Evolutionary conservation across 129 eudicot genomes (phyloP).

Genomic region (Tagetes erecta): DNA sequence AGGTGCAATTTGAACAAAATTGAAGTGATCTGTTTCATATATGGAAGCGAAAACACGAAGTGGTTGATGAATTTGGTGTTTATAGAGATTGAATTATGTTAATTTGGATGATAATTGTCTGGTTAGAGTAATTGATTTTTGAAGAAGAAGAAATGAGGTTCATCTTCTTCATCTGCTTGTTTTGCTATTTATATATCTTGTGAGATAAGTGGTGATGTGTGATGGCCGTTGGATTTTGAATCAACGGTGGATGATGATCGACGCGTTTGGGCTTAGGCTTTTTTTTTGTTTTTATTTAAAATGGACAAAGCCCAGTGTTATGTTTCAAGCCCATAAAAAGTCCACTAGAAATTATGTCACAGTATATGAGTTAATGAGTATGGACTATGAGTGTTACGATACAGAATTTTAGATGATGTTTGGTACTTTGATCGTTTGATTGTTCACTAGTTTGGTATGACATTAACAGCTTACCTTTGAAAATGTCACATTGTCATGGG

Average conservation of each 20-base stretch:
- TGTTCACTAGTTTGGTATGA: no score
- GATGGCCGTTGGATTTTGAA: constrained; percentile 36
- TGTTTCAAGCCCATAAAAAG: background rate
- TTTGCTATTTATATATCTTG: constrained; percentile 26
- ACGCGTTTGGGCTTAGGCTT: constrained; percentile 23
- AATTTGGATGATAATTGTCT: background rate
- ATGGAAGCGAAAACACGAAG: no score
- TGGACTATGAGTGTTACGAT: no score
- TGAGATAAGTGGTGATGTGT: constrained; percentile 36
- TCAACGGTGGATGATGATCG: constrained; percentile 32
- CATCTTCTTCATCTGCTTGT: constrained; percentile 6
- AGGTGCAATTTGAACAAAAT: background rate
- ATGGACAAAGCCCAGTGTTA: background rate
- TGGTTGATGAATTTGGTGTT: background rate
- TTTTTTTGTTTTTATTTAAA: no score
- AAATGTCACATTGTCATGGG: no score
- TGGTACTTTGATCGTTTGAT: no score
- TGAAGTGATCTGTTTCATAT: no score
- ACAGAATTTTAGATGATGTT: no score
- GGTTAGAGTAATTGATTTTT: background rate
- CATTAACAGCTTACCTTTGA: no score
- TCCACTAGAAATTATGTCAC: background rate
- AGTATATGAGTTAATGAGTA: no score
- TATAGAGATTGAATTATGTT: background rate
- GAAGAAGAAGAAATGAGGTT: constrained; percentile 21